Base-by-base conservation (phyloP, 331 rosid species). In the Phaseolus coccineus region DNA sequence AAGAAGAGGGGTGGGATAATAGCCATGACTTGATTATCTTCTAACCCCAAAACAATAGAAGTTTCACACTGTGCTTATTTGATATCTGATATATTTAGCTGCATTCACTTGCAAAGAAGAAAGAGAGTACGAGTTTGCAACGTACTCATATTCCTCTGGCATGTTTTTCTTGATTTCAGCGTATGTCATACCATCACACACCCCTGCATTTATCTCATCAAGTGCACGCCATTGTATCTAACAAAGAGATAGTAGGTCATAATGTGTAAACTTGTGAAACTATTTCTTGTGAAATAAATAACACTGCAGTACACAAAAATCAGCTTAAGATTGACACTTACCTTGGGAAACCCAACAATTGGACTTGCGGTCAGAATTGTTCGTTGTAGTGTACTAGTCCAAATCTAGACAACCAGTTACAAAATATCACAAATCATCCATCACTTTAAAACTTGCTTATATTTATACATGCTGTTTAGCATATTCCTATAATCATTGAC, bases 201-300 rank as follows among this genome's bases (percentile, higher is more conserved):
- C 99, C 31, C 99, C 99, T 14, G 83, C 87, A 76, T 96, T 79
- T 85, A 96, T 96, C 87, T 96, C 99, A 73, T 96, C 99, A 73
- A 96, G 90, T 59, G 99, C 98, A 15, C 98, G 96, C 98, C 99
- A 96, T 91, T 93, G 98, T 81, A 96, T 91, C 99, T 96, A 80
- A 71, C 69, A 83, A 65, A 75, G 50, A 72, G 59, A 68, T 64
- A 69, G 44, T 52, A 74, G 74, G 58, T 27, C 77, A 66, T 25
- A 25, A 57, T 53, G 47, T 8, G 40, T 31, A 73, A 25, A 42
- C 52, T 64, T 47, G 31, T 53, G 72, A 24, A 59, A 64, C 5
- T 33, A 16, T 68, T 71, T 69, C 30, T 71, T 8, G 15, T n/a
- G 64, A 61, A 67, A 73, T 56, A 66, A 80, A 77, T 28, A 47